Conservation (phyloP, 306 rosid species). For the Rubus parviflorus region DNA sequence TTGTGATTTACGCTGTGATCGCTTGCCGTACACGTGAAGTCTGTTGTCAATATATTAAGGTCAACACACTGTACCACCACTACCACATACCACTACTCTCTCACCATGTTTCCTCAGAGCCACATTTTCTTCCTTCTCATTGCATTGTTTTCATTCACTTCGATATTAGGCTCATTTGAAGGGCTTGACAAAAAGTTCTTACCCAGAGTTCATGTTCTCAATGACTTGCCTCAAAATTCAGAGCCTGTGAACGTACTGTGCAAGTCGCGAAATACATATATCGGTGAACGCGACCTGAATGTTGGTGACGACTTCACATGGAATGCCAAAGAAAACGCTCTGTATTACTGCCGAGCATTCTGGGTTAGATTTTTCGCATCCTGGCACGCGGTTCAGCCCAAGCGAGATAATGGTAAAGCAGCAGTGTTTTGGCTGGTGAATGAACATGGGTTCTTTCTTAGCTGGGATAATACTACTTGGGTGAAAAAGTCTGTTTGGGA, state of each 20-base stretch:
- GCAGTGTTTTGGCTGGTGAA: conserved; percentile 30
- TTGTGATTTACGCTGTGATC: not conserved
- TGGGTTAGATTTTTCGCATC: conserved; percentile 16
- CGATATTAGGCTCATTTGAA: not conserved
- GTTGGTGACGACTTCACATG: conserved; percentile 5
- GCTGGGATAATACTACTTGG: conserved; percentile 32
- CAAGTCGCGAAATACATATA: not conserved
- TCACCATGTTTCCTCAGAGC: not conserved
- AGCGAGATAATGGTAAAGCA: conserved; percentile 1
- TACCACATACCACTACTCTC: not conserved
- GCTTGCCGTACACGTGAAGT: not conserved
- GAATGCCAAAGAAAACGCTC: not conserved
- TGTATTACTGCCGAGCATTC: conserved; percentile 10
- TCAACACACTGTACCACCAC: no score
- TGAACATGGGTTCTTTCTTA: conserved; percentile 20
- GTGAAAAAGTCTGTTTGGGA: conserved; percentile 13
- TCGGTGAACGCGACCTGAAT: not conserved
- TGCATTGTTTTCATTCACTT: not conserved
- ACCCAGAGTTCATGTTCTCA: conserved; percentile 8
- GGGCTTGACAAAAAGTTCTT: not conserved
- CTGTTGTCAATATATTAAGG: not conserved
- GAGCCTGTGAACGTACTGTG: not conserved
- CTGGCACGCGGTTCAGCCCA: conserved; percentile 25
- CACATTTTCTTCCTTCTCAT: not conserved
- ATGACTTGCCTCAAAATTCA: conserved; percentile 15